These are phyloP conservation scores for Cucurbita maxima DNA, from an alignment of 306 rosid genomes.

Conservation along the genomic window DNA sequence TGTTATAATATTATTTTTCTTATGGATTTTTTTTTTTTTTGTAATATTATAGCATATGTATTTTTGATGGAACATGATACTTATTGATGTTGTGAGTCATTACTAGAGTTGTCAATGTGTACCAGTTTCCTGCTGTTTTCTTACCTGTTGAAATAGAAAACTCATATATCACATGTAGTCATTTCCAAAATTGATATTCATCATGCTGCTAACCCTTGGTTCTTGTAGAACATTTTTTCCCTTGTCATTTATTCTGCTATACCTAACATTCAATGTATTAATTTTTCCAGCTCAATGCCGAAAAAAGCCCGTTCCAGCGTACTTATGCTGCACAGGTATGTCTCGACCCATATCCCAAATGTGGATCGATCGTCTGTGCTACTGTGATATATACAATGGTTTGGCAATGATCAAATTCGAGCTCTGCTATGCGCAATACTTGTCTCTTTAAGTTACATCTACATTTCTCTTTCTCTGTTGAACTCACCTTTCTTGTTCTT, in stretches of 20 bases:
- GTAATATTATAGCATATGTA: neutral
- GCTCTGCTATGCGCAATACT: neutral
- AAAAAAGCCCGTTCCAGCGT: conserved; percentile 96
- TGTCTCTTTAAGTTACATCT: neutral
- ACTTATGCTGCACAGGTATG: conserved; percentile 91
- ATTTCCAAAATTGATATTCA: neutral
- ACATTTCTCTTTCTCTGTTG: conserved; percentile 8
- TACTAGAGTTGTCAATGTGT: neutral
- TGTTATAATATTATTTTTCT: neutral
- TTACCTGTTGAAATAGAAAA: neutral
- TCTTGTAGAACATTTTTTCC: too few species aligned
- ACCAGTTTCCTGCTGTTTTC: neutral
- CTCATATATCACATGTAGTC: neutral
- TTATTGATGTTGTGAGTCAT: neutral
- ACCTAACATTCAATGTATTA: conserved; percentile 6
- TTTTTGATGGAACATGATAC: neutral
- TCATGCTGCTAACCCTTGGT: too few species aligned
- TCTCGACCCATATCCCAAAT: conserved; percentile 10
- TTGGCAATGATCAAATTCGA: neutral
- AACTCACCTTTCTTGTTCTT: neutral
- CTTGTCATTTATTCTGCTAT: neutral
- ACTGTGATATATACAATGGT: neutral
- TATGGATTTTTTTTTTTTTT: neutral
- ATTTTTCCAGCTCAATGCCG: conserved; percentile 67
- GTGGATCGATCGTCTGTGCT: neutral